phyloP scores from a whole-genome alignment of 257 asterid species.

The Solanum pimpinellifolium region DNA sequence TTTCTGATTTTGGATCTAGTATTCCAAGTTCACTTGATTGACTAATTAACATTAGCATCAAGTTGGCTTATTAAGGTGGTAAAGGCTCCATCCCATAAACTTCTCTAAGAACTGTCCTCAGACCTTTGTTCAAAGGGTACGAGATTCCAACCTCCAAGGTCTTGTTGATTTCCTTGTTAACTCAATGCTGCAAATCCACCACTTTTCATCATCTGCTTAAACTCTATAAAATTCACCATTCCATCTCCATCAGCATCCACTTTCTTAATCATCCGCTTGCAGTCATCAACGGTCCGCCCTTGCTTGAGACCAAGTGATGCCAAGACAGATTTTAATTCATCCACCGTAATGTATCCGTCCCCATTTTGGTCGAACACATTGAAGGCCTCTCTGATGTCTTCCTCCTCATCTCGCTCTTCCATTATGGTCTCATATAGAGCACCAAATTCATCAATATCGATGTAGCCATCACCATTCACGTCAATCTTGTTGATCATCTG shows the following conservation, averaged over 20 bases:
- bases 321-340: slow-evolving; percentile 1
- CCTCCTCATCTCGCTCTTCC: slow-evolving; percentile 5
- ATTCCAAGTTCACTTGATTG: neutral
- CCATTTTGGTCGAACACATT: slow-evolving; percentile 2
- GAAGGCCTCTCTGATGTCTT: neutral
- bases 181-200: slow-evolving; percentile 6
- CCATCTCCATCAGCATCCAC: slow-evolving; percentile 1
- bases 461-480: neutral
- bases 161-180: neutral
- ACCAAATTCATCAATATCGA: slow-evolving; percentile 4
- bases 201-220: slow-evolving; percentile 6
- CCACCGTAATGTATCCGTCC: neutral
- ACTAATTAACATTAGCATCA: neutral
- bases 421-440: slow-evolving; percentile 4
- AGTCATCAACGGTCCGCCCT: neutral
- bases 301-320: slow-evolving; percentile 4
- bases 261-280: slow-evolving; percentile 1
- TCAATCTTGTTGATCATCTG: slow-evolving; percentile 4
- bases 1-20: neutral
- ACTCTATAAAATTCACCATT: slow-evolving; percentile 2
- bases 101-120: neutral
- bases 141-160: neutral
- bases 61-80: neutral
- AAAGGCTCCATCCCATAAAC: neutral
- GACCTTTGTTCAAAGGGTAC: neutral